Evolutionary conservation across 2,329 filamentous ascomycete species (phyloP).

Genomic region (Zopfia rhizophila): DNA sequence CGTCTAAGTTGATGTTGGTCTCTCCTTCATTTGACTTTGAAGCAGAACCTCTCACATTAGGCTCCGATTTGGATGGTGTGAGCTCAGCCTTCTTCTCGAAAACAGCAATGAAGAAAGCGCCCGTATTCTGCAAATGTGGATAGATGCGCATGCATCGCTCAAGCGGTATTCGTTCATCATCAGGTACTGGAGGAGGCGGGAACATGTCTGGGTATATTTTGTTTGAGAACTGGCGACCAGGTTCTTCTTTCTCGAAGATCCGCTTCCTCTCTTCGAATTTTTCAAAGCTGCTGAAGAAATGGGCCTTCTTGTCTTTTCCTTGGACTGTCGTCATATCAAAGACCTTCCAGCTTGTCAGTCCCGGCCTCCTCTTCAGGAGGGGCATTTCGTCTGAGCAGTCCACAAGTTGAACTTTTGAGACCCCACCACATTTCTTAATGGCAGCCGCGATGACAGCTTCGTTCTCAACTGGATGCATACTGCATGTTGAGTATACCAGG

Average conservation of each 20-base stretch:
- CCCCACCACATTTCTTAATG: slow-evolving; percentile 88
- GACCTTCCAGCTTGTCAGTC: slow-evolving; percentile 85
- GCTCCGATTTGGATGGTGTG: slow-evolving; percentile 58
- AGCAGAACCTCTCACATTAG: too few relatives aligned
- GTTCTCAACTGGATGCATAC: slow-evolving; percentile 98
- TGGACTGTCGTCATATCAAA: slow-evolving; percentile 63
- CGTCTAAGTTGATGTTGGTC: too few relatives aligned
- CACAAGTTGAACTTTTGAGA: slow-evolving; percentile 81
- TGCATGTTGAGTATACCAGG: slow-evolving; percentile 98
- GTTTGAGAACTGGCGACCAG: slow-evolving; percentile 64
- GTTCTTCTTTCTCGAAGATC: slow-evolving; percentile 65
- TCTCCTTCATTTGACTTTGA: too few relatives aligned
- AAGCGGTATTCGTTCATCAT: slow-evolving; percentile 73
- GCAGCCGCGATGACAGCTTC: slow-evolving; percentile 90
- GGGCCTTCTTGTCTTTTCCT: slow-evolving; percentile 74
- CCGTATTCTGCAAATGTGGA: slow-evolving; percentile 94
- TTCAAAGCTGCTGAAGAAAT: slow-evolving; percentile 82
- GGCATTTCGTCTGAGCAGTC: slow-evolving; percentile 84
- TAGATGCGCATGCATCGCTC: slow-evolving; percentile 95
- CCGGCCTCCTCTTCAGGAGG: slow-evolving; percentile 77
- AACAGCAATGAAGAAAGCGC: slow-evolving; percentile 96
- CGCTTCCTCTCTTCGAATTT: slow-evolving; percentile 78
- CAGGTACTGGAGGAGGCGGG: slow-evolving; percentile 67
- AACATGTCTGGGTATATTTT: slow-evolving; percentile 85
- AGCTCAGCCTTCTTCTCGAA: slow-evolving; percentile 92